phyloP scores from a whole-genome alignment of 495 filamentous ascomycete species.

The Melanomma pulvis-pyrius region DNA sequence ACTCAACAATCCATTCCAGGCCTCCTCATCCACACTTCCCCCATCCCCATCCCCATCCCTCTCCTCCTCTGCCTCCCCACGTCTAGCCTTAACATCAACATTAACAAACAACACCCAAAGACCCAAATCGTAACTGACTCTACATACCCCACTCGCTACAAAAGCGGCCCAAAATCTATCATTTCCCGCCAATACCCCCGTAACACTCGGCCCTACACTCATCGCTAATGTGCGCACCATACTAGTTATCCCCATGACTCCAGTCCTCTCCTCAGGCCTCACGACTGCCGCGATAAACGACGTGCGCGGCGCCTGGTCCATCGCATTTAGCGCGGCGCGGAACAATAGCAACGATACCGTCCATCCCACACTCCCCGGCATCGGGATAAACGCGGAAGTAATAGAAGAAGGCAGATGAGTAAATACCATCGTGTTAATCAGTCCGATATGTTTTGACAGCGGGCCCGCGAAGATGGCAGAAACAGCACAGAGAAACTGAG shows the following conservation, averaged over 20 bases:
- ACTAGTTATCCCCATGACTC: slow-evolving; percentile 51
- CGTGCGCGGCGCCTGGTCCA: slow-evolving; percentile 80
- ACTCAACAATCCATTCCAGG: slow-evolving; percentile 29
- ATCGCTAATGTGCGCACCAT: slow-evolving; percentile 44
- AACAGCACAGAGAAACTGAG: slow-evolving; percentile 62
- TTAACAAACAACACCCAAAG: slow-evolving; percentile 30
- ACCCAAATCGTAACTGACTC: slow-evolving; percentile 66
- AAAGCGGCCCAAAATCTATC: slow-evolving; percentile 72
- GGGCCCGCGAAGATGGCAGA: slow-evolving; percentile 75
- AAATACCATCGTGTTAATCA: slow-evolving; percentile 87
- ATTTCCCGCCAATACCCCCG: slow-evolving; percentile 67
- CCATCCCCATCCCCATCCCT: slow-evolving; percentile 10
- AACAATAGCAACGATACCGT: slow-evolving; percentile 62
- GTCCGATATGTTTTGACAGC: slow-evolving; percentile 73
- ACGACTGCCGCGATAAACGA: slow-evolving; percentile 78
- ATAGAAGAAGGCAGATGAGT: slow-evolving; percentile 78
- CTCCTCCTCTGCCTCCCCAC: neutral
- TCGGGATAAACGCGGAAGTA: slow-evolving; percentile 68
- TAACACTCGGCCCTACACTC: slow-evolving; percentile 63
- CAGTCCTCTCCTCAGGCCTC: slow-evolving; percentile 73
- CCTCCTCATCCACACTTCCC: slow-evolving; percentile 13
- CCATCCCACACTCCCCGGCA: slow-evolving; percentile 61
- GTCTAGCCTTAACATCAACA: slow-evolving; percentile 17
- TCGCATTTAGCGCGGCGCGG: slow-evolving; percentile 68
- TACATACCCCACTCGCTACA: slow-evolving; percentile 68